Base-by-base conservation (phyloP, 805 yeast genomes). In the Kodamaea restingae region DNA sequence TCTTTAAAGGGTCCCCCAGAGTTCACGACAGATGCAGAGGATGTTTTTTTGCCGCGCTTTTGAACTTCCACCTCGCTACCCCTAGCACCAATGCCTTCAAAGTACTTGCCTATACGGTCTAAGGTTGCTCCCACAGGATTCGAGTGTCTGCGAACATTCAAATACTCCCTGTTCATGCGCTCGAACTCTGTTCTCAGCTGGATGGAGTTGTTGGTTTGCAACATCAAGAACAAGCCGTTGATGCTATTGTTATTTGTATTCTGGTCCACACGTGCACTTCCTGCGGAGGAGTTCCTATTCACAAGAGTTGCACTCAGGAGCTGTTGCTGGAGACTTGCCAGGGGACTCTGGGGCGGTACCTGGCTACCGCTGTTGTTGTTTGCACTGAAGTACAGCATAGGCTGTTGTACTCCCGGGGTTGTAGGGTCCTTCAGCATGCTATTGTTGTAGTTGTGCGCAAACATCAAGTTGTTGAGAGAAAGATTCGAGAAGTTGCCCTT, bases 161-260 rank as follows among this genome's bases (percentile, higher is more conserved):
- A 64, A 47, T 80, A 84, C 52, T 86, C 95, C 44, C 90, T 70
- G 10, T 88, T 77, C 22, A 84, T 71, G 44, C 86, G 70, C 56
- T 87, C 95, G 52, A 79, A 84, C 53, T 84, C 93, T n/a, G 87
- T 73, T 47, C 86, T 71, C 6, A 77, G 71, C 44, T 76, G 82
- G 15, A 81, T 74, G 5, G 79, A 72, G 31, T 73, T 73, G 17
- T 60, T 60, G 33, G 38, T 54, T 35, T 60, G 71, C 5, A 51
- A 53, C 55, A 53, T 48, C 36, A 47, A 31, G 11, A 61, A 43
- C 18, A 60, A 43, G 14, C 67, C 67, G 41, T 54, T 58, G 25
- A 59, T 51, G 41, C 50, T 58, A 14, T 39, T 51, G n/a, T 37
- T 29, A 29, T 47, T 48, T 39, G 15, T 48, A 24, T n/a, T 15